Evolutionary conservation across 2,329 filamentous ascomycete genomes (phyloP), one percentile per base, ranked within the genome.

Genomic region (Cladophialophora carrionii): DNA sequence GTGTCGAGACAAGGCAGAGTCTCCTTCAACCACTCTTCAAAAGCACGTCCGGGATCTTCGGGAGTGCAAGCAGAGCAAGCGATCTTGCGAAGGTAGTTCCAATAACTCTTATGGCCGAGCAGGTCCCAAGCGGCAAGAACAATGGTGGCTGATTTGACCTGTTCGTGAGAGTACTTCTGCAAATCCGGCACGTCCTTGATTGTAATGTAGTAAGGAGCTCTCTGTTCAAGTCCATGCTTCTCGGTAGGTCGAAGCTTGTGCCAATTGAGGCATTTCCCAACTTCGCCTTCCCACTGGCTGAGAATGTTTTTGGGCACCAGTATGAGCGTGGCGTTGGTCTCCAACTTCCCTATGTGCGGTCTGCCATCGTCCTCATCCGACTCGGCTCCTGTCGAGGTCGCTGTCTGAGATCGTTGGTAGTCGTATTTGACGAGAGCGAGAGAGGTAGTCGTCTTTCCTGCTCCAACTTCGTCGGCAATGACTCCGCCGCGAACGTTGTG

Each of bases 381-480:
- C 26, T 29, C 10, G 20, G 26, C 26, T 52, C 26, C 48, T n/a
- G 48, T 26, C 48, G 48, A 12, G 10, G 20, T 20, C 48, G 32
- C 26, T 14, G 46, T 14, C n/a, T 53, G 12, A 51, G 29, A 34
- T 37, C 24, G 34, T 31, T 76, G 71, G 46, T 62, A 59, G 43
- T 65, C 73, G 73, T 37, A 68, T 41, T 84, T 78, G 32, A 88
- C 81, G 8, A 89, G 74, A 0, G 80, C 86, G 12, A 90, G 78
- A 1, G 82, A 82, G 0, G 84, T 82, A 1, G 86, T 82, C 0
- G 88, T 90, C 71, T 90, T 90, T 0, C 88, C 88, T 71, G 87
- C 90, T 0, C 85, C 87, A 37, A 88, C 86, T 52, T 85, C 80
- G 71, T 89, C 86, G 1, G 87, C 87, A 37, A 89, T 78, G 20